These are phyloP conservation scores for Stipa capillata DNA, from an alignment of 176 grass and related monocot species.

Conservation along the genomic window DNA sequence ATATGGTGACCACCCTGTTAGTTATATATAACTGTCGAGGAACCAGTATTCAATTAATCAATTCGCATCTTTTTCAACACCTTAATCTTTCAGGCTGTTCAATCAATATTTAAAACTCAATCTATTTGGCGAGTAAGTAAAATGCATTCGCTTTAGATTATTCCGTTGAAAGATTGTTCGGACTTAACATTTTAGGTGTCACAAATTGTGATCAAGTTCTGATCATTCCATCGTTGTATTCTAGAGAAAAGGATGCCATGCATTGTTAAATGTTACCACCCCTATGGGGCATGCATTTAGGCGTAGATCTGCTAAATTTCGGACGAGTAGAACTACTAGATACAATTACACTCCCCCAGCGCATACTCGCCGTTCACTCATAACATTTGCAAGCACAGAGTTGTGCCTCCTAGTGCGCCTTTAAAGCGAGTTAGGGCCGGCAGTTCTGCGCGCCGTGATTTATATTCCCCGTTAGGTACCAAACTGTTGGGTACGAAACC, in stretches of 20 bases:
- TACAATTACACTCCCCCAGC: background rate
- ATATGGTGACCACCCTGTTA: too few species aligned
- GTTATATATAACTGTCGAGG: background rate
- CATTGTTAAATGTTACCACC: background rate
- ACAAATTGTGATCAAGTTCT: background rate
- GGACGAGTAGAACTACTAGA: background rate
- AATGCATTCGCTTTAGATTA: background rate
- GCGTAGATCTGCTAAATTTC: background rate
- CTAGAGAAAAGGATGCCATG: background rate
- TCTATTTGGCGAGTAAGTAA: background rate
- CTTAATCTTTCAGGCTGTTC: background rate
- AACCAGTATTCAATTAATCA: background rate
- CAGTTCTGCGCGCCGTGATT: conserved; percentile 13
- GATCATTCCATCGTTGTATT: background rate
- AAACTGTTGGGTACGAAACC: background rate
- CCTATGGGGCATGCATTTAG: background rate
- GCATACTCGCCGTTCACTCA: background rate
- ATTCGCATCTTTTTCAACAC: background rate
- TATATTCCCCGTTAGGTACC: background rate
- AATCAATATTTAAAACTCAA: background rate
- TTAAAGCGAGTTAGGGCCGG: conserved; percentile 15
- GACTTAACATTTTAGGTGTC: background rate
- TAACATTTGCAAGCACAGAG: background rate
- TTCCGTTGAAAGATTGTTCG: background rate
- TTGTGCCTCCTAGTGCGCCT: conserved; percentile 20